These are phyloP conservation scores for Trifolium repens DNA, from an alignment of 306 rosid species.

Conservation along the genomic window DNA sequence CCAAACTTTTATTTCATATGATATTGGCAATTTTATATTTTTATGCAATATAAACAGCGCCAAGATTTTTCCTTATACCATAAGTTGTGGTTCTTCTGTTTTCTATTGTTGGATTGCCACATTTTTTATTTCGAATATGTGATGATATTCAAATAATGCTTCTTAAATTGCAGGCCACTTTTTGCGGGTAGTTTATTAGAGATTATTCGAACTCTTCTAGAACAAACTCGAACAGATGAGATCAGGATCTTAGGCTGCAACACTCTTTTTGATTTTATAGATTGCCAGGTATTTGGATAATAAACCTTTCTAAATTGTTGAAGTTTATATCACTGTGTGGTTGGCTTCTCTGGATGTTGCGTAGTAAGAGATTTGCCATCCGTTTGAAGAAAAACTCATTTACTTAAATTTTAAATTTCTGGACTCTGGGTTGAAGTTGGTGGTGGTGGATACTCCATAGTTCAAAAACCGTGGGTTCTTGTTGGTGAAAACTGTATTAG, in stretches of 20 bases:
- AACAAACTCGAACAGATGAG: conserved; percentile 73
- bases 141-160: conserved; percentile 31
- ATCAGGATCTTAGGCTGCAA: conserved; percentile 83
- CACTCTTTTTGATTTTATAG: conserved; percentile 66
- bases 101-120: conserved; percentile 21
- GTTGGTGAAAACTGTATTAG: conserved; percentile 28
- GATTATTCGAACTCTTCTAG: conserved; percentile 80
- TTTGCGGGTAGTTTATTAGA: conserved; percentile 79
- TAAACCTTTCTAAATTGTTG: conserved; percentile 41
- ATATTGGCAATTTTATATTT: conserved; percentile 16
- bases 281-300: conserved; percentile 71
- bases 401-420: conserved; percentile 29
- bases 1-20: conserved; percentile 12
- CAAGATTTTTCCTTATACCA: conserved; percentile 14
- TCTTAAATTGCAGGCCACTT: conserved; percentile 76
- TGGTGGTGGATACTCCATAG: not conserved
- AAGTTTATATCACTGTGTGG: conserved; percentile 33
- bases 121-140: conserved; percentile 24
- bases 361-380: conserved; percentile 30
- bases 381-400: conserved; percentile 31
- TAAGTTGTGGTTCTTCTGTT: conserved; percentile 30
- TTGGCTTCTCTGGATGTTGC: conserved; percentile 36
- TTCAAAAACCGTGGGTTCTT: conserved; percentile 9
- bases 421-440: conserved; percentile 28
- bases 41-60: not conserved